These are phyloP conservation scores for Fusarium chaquense DNA, from an alignment of 2,329 filamentous ascomycete genomes.

Conservation along the genomic window DNA sequence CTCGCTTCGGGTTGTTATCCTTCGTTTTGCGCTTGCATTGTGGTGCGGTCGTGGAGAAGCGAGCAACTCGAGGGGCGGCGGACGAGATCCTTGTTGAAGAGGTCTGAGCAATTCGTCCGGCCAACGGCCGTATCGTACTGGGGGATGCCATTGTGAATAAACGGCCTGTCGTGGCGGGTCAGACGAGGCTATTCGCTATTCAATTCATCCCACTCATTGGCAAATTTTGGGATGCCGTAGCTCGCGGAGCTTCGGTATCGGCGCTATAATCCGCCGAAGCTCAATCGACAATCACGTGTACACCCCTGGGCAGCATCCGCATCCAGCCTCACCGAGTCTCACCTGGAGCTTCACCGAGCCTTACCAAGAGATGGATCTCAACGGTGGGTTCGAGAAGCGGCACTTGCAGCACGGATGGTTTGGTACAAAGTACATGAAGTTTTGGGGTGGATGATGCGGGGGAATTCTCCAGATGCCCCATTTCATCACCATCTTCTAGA, in stretches of 20 bases:
- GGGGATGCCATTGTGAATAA: conserved; percentile 49
- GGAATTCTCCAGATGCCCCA: conserved; percentile 48
- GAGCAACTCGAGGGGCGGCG: conserved; percentile 35
- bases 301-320: not conserved
- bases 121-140: conserved; percentile 47
- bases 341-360: conserved; percentile 31
- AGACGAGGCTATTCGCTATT: conserved; percentile 40
- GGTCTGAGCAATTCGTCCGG: conserved; percentile 42
- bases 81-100: conserved; percentile 29
- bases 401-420: conserved; percentile 49
- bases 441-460: conserved; percentile 46
- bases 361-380: conserved; percentile 42
- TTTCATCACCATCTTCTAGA: conserved; percentile 45
- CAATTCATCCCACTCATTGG: conserved; percentile 28
- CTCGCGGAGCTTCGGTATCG: conserved; percentile 24
- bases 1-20: conserved; percentile 84
- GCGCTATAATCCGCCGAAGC: conserved; percentile 28
- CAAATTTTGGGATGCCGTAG: conserved; percentile 42
- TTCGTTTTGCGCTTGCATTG: conserved; percentile 64
- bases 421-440: conserved; percentile 47
- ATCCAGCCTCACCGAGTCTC: conserved; percentile 21
- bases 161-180: conserved; percentile 33
- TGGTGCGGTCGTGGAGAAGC: conserved; percentile 68
- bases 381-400: conserved; percentile 41
- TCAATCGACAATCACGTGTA: conserved; percentile 9